phyloP scores from a whole-genome alignment of 768 basidiomycete genomes.

The Lactarius quietus region DNA sequence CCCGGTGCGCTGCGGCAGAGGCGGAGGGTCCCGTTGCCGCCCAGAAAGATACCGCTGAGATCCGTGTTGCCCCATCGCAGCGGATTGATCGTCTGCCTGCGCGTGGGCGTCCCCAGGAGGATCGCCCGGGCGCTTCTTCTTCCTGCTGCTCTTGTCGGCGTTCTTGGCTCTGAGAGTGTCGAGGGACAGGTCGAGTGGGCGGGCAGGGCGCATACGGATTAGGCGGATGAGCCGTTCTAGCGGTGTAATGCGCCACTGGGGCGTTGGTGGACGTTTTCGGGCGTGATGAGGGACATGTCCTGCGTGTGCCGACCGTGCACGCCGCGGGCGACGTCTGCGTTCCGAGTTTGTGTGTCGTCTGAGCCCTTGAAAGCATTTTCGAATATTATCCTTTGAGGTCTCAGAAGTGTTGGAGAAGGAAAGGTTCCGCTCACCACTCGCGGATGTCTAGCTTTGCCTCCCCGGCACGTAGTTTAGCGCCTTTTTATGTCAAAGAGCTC shows the following conservation, averaged over 20 bases:
- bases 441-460: slow-evolving; percentile 76
- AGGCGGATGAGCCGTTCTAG: slow-evolving; percentile 63
- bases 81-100: slow-evolving; percentile 67
- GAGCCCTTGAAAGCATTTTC: slow-evolving; percentile 34
- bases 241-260: slow-evolving; percentile 68
- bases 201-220: slow-evolving; percentile 64
- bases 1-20: no score
- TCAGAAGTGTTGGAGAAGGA: slow-evolving; percentile 15
- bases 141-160: slow-evolving; percentile 33
- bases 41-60: slow-evolving; percentile 66
- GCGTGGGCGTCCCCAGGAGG: slow-evolving; percentile 55
- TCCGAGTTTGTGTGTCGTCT: slow-evolving; percentile 39
- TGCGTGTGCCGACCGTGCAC: slow-evolving; percentile 44
- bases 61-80: slow-evolving; percentile 66
- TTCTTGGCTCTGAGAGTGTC: slow-evolving; percentile 25
- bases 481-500: slow-evolving; percentile 84
- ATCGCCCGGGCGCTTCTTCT: slow-evolving; percentile 41
- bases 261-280: slow-evolving; percentile 45
- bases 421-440: slow-evolving; percentile 47
- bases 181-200: slow-evolving; percentile 42
- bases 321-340: slow-evolving; percentile 37
- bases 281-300: slow-evolving; percentile 71
- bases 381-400: slow-evolving; percentile 32
- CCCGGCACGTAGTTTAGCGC: slow-evolving; percentile 68
- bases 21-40: slow-evolving; percentile 11